Conservation (phyloP, 2,329 filamentous ascomycete species). For the Alternaria panax region DNA sequence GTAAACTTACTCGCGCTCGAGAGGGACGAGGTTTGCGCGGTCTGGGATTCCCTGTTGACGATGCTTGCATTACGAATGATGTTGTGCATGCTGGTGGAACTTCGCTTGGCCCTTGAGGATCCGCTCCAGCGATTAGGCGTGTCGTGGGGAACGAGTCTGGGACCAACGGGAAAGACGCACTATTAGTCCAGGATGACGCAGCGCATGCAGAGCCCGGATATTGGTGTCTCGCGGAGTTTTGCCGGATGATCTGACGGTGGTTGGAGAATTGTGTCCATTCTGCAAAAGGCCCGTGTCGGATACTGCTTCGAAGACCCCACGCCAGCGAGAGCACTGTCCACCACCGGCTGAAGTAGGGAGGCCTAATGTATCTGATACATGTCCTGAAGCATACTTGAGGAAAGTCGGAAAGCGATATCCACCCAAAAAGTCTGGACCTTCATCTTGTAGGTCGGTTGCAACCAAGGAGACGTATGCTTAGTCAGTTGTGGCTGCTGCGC, state of each 20-base stretch:
- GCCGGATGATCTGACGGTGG: constrained; percentile 2
- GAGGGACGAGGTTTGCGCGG: constrained; percentile 52
- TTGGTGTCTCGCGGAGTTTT: neutral
- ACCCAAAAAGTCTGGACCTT: neutral
- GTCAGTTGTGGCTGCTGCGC: constrained; percentile 8
- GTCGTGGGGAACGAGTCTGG: constrained; percentile 15
- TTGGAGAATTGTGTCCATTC: neutral
- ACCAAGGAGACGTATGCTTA: neutral
- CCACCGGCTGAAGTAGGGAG: constrained; percentile 5
- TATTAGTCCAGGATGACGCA: constrained; percentile 12
- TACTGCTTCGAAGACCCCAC: constrained; percentile 8
- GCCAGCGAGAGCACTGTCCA: constrained; percentile 14
- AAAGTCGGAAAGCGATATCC: neutral
- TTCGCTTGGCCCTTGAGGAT: constrained; percentile 33
- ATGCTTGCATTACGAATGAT: constrained; percentile 35
- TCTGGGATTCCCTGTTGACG: constrained; percentile 37
- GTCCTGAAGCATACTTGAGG: neutral
- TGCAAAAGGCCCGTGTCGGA: constrained; percentile 9
- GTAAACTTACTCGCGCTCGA: constrained; percentile 42
- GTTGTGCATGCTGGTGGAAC: constrained; percentile 32
- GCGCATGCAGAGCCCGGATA: neutral
- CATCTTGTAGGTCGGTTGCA: neutral
- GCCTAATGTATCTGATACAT: constrained; percentile 7
- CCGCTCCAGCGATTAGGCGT: constrained; percentile 28
- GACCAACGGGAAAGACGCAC: constrained; percentile 6